A percentile compares a stretch with the other conserved stretches of the same genome.
Conservation (phyloP, 2,329 filamentous ascomycete genomes). For the Juglanconis oblonga region DNA sequence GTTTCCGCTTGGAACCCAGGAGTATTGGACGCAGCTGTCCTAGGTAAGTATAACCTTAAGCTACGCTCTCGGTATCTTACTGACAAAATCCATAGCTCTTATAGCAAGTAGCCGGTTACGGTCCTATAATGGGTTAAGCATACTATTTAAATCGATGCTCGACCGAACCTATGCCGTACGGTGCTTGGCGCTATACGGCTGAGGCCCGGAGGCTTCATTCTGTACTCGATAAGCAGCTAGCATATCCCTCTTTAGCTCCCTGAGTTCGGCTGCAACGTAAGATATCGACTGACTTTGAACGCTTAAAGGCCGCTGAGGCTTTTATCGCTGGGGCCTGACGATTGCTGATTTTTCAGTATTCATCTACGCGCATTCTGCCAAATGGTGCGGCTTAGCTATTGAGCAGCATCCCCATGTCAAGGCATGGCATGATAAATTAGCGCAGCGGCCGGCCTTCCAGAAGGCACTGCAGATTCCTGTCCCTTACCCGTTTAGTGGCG, state of each 20-base stretch:
- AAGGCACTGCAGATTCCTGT: conserved; percentile 21
- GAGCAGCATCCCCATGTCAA: conserved; percentile 21
- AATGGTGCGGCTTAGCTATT: conserved; percentile 23
- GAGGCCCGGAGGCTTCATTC: conserved; percentile 20
- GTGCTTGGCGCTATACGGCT: conserved; percentile 19
- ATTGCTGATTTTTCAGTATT: conserved; percentile 24
- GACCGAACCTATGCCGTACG: conserved; percentile 21
- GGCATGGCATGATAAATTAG: conserved; percentile 22
- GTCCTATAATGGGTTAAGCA: conserved; percentile 23
- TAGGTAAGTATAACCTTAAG: conserved; percentile 20
- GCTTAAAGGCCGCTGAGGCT: conserved; percentile 1
- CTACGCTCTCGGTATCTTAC: not conserved
- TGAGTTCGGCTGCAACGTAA: too few species aligned
- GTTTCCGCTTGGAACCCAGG: conserved; percentile 20
- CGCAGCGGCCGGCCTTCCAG: conserved; percentile 20
- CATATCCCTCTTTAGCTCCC: too few species aligned
- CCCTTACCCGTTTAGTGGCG: conserved; percentile 17
- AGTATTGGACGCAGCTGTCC: conserved; percentile 24
- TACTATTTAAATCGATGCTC: conserved; percentile 22
- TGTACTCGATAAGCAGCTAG: conserved; percentile 23
- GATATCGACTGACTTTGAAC: not conserved
- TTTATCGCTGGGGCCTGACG: conserved; percentile 22
- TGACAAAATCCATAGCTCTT: conserved; percentile 19
- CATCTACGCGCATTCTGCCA: conserved; percentile 22
- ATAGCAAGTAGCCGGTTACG: conserved; percentile 22